Conservation (phyloP, 495 filamentous ascomycete species). For the Diplogelasinospora grovesii region DNA sequence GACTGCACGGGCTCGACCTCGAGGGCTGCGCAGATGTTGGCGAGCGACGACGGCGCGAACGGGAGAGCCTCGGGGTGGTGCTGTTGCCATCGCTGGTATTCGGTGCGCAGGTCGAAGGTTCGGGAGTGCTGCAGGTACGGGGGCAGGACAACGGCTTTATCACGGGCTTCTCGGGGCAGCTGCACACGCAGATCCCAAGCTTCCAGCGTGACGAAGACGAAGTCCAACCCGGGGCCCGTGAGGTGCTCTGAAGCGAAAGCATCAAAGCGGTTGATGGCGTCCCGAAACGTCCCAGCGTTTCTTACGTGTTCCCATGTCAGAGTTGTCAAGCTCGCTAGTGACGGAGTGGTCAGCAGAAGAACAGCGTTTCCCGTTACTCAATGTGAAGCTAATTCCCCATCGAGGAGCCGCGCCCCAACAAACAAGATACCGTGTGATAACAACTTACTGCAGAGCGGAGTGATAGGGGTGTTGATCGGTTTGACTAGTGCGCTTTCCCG, state of each 20-base stretch:
- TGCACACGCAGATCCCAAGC: conserved; percentile 98
- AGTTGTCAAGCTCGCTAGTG: conserved; percentile 88
- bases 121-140: conserved; percentile 95
- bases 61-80: conserved; percentile 96
- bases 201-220: conserved; percentile 95
- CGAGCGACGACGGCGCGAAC: conserved; percentile 87
- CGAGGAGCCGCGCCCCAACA: conserved; percentile 9
- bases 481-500: conserved; percentile 95
- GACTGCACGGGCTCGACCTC: conserved; percentile 96
- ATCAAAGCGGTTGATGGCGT: conserved; percentile 93
- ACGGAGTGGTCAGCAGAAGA: conserved; percentile 18
- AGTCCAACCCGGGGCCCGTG: conserved; percentile 77
- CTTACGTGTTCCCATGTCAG: conserved; percentile 98
- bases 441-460: conserved; percentile 95
- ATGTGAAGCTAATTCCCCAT: conserved; percentile 7
- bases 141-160: conserved; percentile 96
- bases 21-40: conserved; percentile 95
- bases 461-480: conserved; percentile 97
- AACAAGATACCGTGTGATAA: conserved; percentile 5
- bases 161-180: conserved; percentile 90
- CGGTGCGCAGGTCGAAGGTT: conserved; percentile 91
- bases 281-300: conserved; percentile 90
- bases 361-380: too few relatives aligned
- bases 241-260: conserved; percentile 85
- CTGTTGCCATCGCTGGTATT: conserved; percentile 97